Evolutionary conservation across 768 basidiomycete species (phyloP), one percentile per base, ranked within the genome.

Genomic region (Tricholoma matsutake): DNA sequence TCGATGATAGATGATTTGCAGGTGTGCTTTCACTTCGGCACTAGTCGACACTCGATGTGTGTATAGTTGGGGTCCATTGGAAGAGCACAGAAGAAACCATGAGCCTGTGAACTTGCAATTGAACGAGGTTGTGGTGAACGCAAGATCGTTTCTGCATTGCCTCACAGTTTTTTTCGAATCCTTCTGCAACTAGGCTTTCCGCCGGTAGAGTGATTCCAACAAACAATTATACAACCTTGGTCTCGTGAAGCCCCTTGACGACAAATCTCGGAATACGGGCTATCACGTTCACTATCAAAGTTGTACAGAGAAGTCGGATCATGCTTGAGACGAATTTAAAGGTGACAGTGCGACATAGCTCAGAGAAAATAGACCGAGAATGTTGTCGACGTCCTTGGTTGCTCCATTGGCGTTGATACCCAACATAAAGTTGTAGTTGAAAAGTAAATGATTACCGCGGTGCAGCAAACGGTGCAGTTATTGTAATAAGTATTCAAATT

Each of bases 31-130:
- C 69, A 73, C 63, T 81, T 79, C 58, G 83, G 83, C 64, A 90
- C 73, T n/a, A 81, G 87, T 67, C 75, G 86, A 73, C 88, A 91
- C 65, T 87, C 83, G 75, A 90, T 87, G 64, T 91, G 75, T 22
- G 86, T 87, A 70, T 78, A 80, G 57, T 75, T 70, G 6, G 87
- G 89, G 68, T 91, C 84, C 68, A 84, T 84, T 13, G 88, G 86
- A 51, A 88, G 71, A 2, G 85, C 81, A 69, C 87, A 90, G 71
- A 83, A 91, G 72, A 90, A 89, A 13, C 86, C 87, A 56, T 81
- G 76, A 11, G 81, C 78, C 88, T 91, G 31, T 9, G 60, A 28
- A 13, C 22, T 10, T 57, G 28, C 18, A 18, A 13, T 18, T 52
- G 16, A n/a, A 29, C 4, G 13, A 32, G 25, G 6, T 6, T 3